A percentile compares a stretch with the other conserved stretches of the same genome.
Evolutionary conservation across 306 rosid species (phyloP).

Genomic region (Vachellia collinsii): DNA sequence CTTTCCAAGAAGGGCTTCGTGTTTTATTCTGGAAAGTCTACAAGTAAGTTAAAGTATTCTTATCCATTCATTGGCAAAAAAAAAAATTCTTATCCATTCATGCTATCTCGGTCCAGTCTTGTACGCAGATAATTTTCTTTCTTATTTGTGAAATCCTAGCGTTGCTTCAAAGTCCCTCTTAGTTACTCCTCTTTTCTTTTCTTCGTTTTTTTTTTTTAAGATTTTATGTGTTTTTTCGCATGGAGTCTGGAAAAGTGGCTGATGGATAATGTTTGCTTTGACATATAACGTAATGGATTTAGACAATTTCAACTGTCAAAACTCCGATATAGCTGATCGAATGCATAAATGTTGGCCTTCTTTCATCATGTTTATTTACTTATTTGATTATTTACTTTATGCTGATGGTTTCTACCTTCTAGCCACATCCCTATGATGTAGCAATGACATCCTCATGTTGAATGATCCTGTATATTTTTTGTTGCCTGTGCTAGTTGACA

Average conservation of each 20-base stretch:
- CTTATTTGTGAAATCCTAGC: background rate
- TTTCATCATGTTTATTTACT: background rate
- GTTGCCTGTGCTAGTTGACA: background rate
- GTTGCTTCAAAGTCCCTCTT: background rate
- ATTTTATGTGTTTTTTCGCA: no score
- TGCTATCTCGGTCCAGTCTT: background rate
- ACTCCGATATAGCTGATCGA: background rate
- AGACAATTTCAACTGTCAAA: background rate
- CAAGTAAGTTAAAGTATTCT: constrained; percentile 49
- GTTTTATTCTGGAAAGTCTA: constrained; percentile 78
- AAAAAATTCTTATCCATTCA: background rate
- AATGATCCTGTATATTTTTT: background rate
- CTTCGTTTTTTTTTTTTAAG: background rate
- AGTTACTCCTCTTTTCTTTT: background rate
- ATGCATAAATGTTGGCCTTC: background rate
- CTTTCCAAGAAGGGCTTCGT: constrained; percentile 91
- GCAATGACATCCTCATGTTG: background rate
- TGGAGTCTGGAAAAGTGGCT: background rate
- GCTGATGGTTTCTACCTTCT: background rate
- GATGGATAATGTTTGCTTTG: constrained; percentile 1
- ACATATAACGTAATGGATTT: background rate
- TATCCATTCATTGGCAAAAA: background rate
- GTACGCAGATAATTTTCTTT: background rate
- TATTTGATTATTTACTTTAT: background rate
- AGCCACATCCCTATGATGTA: background rate